Conservation (phyloP, 371 early-diverging fungal genomes). For the Umbelopsis sp. region DNA sequence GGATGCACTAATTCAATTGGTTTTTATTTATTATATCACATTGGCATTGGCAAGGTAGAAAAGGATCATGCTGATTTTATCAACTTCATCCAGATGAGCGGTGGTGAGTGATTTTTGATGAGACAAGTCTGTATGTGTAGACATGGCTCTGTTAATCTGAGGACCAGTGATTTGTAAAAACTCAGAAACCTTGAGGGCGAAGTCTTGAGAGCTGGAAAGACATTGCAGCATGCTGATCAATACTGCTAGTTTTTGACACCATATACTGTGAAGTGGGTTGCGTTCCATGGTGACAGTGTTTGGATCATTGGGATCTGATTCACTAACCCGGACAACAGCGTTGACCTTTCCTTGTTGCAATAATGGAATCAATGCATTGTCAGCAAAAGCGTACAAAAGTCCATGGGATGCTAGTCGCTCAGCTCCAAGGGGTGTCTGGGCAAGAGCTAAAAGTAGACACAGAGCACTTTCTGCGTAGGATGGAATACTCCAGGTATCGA, state of each 20-base stretch:
- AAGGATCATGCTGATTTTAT: slow-evolving; percentile 40
- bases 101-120: slow-evolving; percentile 42
- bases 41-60: slow-evolving; percentile 32
- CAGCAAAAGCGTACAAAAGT: slow-evolving; percentile 33
- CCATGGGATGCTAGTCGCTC: slow-evolving; percentile 30
- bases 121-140: slow-evolving; percentile 31
- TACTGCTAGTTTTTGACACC: slow-evolving; percentile 47
- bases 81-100: slow-evolving; percentile 42
- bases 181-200: slow-evolving; percentile 18
- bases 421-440: slow-evolving; percentile 40
- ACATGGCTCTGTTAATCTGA: slow-evolving; percentile 41
- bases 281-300: slow-evolving; percentile 13
- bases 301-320: slow-evolving; percentile 17
- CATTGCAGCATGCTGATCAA: slow-evolving; percentile 34
- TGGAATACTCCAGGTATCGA: slow-evolving; percentile 35
- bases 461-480: slow-evolving; percentile 48
- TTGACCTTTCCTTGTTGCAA: slow-evolving; percentile 38
- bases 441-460: slow-evolving; percentile 38
- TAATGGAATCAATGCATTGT: slow-evolving; percentile 36
- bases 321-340: slow-evolving; percentile 39
- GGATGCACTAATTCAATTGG: background rate
- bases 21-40: slow-evolving; percentile 18
- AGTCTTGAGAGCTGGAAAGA: slow-evolving; percentile 3
- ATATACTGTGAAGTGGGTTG: slow-evolving; percentile 42
- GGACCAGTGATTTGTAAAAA: slow-evolving; percentile 44